Evolutionary conservation across 1,284 basidiomycete genomes (phyloP), one percentile per base, ranked within the genome.

Genomic region (Cutaneotrichosporon curvatum): DNA sequence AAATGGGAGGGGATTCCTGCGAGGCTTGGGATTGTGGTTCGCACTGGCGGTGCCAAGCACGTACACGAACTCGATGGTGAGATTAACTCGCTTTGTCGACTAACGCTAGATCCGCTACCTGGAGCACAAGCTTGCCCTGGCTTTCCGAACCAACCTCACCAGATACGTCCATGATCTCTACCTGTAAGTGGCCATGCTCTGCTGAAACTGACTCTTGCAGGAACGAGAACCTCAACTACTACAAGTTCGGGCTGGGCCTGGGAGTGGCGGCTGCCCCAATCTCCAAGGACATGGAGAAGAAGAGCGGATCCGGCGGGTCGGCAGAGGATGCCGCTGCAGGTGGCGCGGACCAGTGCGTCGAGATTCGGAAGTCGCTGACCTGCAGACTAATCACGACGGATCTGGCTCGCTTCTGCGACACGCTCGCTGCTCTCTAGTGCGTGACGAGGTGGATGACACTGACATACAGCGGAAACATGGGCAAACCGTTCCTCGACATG

Each of bases 91-190:
- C 1, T 12, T 30, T 20, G 16, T 14, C 50, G n/a, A 32, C 37
- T 35, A 31, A 45, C 34, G 3, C 8, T 52, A 88, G 87, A 87
- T 95, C 50, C 83, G 85, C 18, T 87, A 88, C 67, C 76, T 97
- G 0, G 91, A 97, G 72, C 81, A 84, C n/a, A 88, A 87, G 57
- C 79, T 98, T 2, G 82, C 90, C 0, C 77, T 95, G 12, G 78
- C 82, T 5, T 80, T 96, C 62, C 79, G 91, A 37, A 91, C 88
- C 0, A 82, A 87, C 9, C 75, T 98, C 28, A 92, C 89, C 0
- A 81, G 89, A 35, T 96, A 96, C 68, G 84, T 87, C 0, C 86
- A 94, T 64, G 91, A 96, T 62, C 77, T 97, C 10, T 97, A 98
- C 69, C 79, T 95, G 44, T 85, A 82, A 45, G 67, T 22, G 25